These are phyloP conservation scores for Symbiotaphrina buchneri DNA, from an alignment of 495 filamentous ascomycete genomes.

Conservation along the genomic window DNA sequence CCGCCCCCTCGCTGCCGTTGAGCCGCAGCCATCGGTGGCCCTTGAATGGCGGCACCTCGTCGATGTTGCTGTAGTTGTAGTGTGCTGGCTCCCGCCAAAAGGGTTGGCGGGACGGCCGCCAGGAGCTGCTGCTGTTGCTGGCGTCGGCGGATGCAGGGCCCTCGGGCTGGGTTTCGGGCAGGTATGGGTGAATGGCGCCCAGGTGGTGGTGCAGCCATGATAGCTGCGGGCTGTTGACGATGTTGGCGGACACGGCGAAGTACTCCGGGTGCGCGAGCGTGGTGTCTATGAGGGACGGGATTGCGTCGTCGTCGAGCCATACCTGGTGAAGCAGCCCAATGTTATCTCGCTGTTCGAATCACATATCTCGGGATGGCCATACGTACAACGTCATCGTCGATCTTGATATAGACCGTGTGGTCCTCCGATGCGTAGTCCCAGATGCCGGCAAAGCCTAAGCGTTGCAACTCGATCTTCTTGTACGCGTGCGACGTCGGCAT, in stretches of 20 bases:
- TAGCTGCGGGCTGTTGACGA: constrained; percentile 23
- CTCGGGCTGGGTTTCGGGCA: constrained; percentile 15
- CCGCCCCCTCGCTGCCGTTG: no score
- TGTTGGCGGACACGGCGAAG: constrained; percentile 26
- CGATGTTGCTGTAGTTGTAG: background rate
- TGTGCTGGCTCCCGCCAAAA: background rate
- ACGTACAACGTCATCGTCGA: constrained; percentile 25
- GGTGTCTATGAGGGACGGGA: constrained; percentile 28
- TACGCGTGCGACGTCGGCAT: constrained; percentile 9
- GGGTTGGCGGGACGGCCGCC: background rate
- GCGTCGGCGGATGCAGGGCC: background rate
- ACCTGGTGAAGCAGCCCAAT: constrained; percentile 6
- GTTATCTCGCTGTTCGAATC: background rate
- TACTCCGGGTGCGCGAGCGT: constrained; percentile 22
- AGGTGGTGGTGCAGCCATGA: constrained; percentile 21
- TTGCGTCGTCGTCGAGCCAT: constrained; percentile 27
- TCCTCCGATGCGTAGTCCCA: constrained; percentile 14
- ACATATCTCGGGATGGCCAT: no score
- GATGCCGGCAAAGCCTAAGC: constrained; percentile 13
- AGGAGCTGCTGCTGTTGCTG: background rate
- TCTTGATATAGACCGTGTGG: constrained; percentile 25
- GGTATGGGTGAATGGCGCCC: constrained; percentile 20
- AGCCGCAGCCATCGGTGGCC: constrained; percentile 10
- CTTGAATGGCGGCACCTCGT: constrained; percentile 4
- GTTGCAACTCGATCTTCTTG: constrained; percentile 8